phyloP scores from a whole-genome alignment of 257 asterid species.

The Verbena officinalis region DNA sequence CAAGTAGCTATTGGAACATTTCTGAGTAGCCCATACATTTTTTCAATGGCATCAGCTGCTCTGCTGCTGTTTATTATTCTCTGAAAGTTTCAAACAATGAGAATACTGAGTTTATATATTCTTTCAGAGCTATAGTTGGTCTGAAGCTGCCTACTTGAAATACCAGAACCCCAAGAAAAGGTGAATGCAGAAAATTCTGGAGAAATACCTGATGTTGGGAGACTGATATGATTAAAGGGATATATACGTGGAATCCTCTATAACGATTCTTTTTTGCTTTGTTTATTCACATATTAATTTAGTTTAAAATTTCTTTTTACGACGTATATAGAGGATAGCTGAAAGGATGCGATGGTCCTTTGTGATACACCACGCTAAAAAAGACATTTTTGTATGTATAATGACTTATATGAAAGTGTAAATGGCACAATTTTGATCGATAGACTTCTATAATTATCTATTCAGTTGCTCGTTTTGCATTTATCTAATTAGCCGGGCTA shows the following conservation, averaged over 20 bases:
- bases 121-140: conserved; percentile 32
- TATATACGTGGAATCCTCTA: conserved; percentile 37
- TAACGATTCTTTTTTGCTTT: conserved; percentile 37
- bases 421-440: conserved; percentile 53
- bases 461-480: conserved; percentile 15
- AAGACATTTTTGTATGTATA: conserved; percentile 60
- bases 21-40: conserved; percentile 29
- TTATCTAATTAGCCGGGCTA: background rate
- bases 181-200: conserved; percentile 35
- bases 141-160: conserved; percentile 31
- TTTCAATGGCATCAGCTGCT: conserved; percentile 36
- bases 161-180: conserved; percentile 30
- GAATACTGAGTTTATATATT: conserved; percentile 41
- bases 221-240: conserved; percentile 37
- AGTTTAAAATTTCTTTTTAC: conserved; percentile 38
- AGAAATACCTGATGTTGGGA: conserved; percentile 35
- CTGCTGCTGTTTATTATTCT: conserved; percentile 23
- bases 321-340: conserved; percentile 71
- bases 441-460: conserved; percentile 23
- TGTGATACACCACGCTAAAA: conserved; percentile 37
- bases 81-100: conserved; percentile 27
- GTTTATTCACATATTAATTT: conserved; percentile 35
- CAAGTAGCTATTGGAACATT: conserved; percentile 40
- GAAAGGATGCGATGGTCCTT: conserved; percentile 47
- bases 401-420: conserved; percentile 56